Conservation (phyloP, 352 stramenopile species). For the Globisporangium middletonii region DNA sequence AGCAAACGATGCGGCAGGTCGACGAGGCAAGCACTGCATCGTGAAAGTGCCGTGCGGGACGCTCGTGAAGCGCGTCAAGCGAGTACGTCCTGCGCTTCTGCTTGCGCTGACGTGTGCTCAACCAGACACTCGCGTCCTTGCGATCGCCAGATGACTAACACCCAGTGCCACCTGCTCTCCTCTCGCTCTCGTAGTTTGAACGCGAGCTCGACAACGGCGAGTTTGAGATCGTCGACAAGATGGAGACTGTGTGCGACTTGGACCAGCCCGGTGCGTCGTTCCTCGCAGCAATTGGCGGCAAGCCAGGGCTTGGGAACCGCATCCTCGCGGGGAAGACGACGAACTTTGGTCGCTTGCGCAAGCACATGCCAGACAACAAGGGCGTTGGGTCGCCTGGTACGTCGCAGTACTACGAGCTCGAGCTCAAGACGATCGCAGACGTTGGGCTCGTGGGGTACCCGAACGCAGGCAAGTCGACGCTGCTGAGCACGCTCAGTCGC, state of each 20-base stretch:
- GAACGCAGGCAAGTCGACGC: slow-evolving; percentile 97
- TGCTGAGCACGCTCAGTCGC: slow-evolving; percentile 91
- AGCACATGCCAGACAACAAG: slow-evolving; percentile 82
- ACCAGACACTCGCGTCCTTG: too few species aligned
- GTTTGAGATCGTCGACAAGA: slow-evolving; percentile 75
- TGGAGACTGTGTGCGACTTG: slow-evolving; percentile 73
- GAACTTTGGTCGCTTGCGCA: slow-evolving; percentile 72
- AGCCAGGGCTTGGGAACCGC: slow-evolving; percentile 79
- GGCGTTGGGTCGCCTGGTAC: slow-evolving; percentile 86
- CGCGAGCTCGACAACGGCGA: slow-evolving; percentile 70
- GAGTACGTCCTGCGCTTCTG: too few species aligned
- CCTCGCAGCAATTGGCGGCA: slow-evolving; percentile 71
- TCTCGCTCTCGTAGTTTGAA: slow-evolving; percentile 45
- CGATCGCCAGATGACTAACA: neutral
- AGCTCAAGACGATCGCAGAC: slow-evolving; percentile 98
- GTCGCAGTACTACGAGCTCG: slow-evolving; percentile 94
- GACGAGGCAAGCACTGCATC: slow-evolving; percentile 69
- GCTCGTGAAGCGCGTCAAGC: slow-evolving; percentile 81
- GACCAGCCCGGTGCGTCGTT: slow-evolving; percentile 66
- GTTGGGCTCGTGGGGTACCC: slow-evolving; percentile 98
- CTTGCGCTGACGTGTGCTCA: neutral
- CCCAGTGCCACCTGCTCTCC: neutral
- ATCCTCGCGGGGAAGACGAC: slow-evolving; percentile 82
- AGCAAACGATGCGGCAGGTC: slow-evolving; percentile 78
- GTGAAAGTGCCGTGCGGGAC: slow-evolving; percentile 85